phyloP scores from a whole-genome alignment of 306 rosid genomes.

The Fragaria nilgerrensis region DNA sequence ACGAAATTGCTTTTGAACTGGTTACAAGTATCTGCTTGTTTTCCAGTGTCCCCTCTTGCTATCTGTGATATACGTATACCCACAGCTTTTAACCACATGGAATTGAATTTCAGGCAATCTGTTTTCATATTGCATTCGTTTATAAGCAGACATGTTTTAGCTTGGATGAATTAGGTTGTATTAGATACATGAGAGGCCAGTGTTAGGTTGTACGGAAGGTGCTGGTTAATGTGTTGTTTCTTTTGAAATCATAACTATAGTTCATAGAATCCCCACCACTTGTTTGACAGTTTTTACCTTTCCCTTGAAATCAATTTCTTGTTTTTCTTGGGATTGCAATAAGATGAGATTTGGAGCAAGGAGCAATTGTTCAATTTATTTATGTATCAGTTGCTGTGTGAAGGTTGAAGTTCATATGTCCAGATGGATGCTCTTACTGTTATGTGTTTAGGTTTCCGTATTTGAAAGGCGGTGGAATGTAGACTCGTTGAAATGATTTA shows the following conservation, averaged over 20 bases:
- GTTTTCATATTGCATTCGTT: neutral
- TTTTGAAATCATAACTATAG: neutral
- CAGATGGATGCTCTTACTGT: neutral
- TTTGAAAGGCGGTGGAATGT: neutral
- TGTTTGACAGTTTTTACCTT: neutral
- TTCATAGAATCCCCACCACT: neutral
- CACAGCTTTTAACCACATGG: neutral
- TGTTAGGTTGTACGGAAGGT: neutral
- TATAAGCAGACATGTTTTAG: neutral
- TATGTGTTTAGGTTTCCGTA: neutral
- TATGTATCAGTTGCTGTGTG: neutral
- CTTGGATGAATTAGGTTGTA: neutral
- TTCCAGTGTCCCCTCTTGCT: neutral
- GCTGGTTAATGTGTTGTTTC: neutral
- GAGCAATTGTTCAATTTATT: neutral
- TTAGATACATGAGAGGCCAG: neutral
- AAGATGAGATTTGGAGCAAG: neutral
- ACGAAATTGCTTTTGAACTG: neutral
- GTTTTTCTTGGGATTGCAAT: neutral
- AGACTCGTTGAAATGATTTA: constrained; percentile 3
- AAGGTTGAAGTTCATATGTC: neutral
- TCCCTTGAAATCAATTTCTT: neutral
- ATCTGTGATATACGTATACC: neutral
- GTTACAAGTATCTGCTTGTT: neutral
- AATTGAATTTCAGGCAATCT: neutral